Base-by-base conservation (phyloP, 148 eudicot genomes). In the Fallopia convolvulus region DNA sequence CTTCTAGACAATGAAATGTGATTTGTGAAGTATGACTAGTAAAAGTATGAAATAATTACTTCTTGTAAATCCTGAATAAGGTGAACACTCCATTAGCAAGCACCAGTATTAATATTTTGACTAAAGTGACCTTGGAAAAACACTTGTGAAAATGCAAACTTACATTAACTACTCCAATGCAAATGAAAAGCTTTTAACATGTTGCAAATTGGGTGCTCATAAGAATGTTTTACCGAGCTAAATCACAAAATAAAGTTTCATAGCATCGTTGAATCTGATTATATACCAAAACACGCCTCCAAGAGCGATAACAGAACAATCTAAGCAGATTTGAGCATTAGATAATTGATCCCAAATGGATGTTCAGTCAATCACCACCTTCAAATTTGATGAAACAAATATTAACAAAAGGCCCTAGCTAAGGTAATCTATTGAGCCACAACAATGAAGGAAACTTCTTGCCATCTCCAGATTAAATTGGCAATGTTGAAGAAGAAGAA, bases 371-470 rank as follows among this genome's bases (percentile, higher is more conserved):
- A 63, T 30, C 36, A 26, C 39, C 10, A 68, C 21, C 20, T 15
- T 68, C 72, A 68, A 39, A 36, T 68, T 68, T 36, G 72, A 68
- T 68, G 72, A 39, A 68, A 68, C 72, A 68, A n/a, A 68, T 68
- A 68, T 68, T 36, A 68, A 68, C 72, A 68, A 39, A 68, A 36
- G 44, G 72, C 21, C 33, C 72, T 68, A 36, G 17, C 42, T 39
- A 30, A 68, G 36, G 44, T 33, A 39, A 68, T 68, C 72, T 68
- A 68, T 44, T 44, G 72, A 68, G 44, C 20, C 40, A n/a, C 20
- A 21, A 68, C 46, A 68, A 68, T 32, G 13, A 9, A 68, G 72
- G 72, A 36, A 65, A 65, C 32, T 12, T 65, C 70, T 65, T 4
- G 70, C 70, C 18, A 14, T 65, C 70, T 30, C 70, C 32, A 65